Base-by-base conservation (phyloP, 768 basidiomycete species). In the Suillus variegatus region DNA sequence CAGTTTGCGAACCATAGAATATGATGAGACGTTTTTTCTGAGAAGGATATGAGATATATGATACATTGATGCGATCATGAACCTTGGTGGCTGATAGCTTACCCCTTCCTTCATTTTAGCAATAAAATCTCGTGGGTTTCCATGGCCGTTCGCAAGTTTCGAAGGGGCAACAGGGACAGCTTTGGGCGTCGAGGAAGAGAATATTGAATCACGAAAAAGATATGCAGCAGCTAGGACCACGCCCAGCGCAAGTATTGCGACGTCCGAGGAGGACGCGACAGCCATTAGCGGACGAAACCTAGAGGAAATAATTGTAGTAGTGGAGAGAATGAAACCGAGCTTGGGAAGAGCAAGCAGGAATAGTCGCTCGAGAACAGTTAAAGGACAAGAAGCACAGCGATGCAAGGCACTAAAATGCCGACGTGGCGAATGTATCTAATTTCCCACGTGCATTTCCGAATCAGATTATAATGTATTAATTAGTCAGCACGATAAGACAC, bases 1-100 rank as follows among this genome's bases (percentile, higher is more conserved):
- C 97, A 0, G 97, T 99, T 75, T 99, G 97, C 25, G 97, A 98
- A 65, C 97, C 97, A 74, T 97, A 99, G 77, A 99, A 97, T 73
- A 99, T 98, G 71, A 94, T 92, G 18, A 97, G 82, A 67, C 95
- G 94, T 78, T 97, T 98, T 87, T 96, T 97, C 96, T 98, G 73
- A 47, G 52, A 63, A 41, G 20, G 7, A 40, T 32, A 62, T 67
- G 22, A 67, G 28, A 13, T 43, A 61, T 67, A 47, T 66, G 71
- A 62, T 54, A 66, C 36, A 62, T 40, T 41, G 46, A 64, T 40
- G 62, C 10, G 51, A 65, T 62, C 36, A 67, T 47, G 25, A 20
- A 25, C 22, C 58, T 38, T 60, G 65, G 63, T 41, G 55, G n/a
- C 5, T 57, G 12, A 20, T 8, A 9, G 85, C 93, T 76, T 80